phyloP scores from a whole-genome alignment of 108 stramenopile genomes.

The Aurantiochytrium sp. region DNA sequence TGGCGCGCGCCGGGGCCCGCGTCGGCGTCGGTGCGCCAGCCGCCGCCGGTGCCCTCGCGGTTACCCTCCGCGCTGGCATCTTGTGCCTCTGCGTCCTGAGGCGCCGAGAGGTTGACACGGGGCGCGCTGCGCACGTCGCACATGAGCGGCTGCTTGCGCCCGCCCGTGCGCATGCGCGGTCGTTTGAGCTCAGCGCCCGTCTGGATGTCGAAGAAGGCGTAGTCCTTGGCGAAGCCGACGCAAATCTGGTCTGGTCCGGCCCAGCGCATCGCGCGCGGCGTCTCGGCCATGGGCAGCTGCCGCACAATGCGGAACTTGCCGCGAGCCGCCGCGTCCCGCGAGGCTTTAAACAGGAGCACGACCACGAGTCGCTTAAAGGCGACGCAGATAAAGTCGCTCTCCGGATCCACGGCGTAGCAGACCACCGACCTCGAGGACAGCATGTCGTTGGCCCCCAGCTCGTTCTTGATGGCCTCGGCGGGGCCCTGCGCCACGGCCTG shows the following conservation, averaged over 20 bases:
- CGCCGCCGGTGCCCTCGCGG: too few relatives aligned
- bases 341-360: not conserved
- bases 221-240: constrained; percentile 19
- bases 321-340: not conserved
- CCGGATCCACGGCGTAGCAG: not conserved
- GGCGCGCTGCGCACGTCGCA: not conserved
- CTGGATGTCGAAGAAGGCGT: not conserved
- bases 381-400: not conserved
- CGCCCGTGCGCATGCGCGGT: constrained; percentile 2
- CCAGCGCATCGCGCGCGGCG: not conserved
- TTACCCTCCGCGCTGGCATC: too few relatives aligned
- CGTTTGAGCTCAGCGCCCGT: not conserved
- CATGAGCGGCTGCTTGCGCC: constrained; percentile 20
- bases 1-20: not conserved
- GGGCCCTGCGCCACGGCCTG: not conserved
- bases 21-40: too few relatives aligned
- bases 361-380: not conserved
- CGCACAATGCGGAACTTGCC: not conserved
- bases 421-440: not conserved
- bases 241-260: not conserved
- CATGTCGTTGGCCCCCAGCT: not conserved
- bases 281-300: not conserved
- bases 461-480: not conserved
- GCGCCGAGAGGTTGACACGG: too few relatives aligned
- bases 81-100: too few relatives aligned